phyloP scores from a whole-genome alignment of 352 stramenopile species.

The Globisporangium radiosum region DNA sequence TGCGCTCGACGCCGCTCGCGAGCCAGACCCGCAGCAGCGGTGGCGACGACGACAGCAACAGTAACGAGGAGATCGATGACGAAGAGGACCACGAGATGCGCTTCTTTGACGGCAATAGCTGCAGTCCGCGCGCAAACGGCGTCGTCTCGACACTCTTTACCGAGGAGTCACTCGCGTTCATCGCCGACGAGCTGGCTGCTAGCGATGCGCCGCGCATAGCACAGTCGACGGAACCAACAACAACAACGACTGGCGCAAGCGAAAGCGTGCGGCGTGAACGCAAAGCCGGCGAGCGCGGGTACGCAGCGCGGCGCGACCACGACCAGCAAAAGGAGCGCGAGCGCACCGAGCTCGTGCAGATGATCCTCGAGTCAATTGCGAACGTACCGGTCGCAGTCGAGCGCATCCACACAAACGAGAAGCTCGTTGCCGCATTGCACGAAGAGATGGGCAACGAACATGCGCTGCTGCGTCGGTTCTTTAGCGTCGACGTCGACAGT shows the following conservation, averaged over 20 bases:
- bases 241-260: not conserved
- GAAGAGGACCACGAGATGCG: conserved; percentile 19
- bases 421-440: conserved; percentile 44
- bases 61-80: conserved; percentile 9
- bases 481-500: conserved; percentile 6
- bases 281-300: not conserved
- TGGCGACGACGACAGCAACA: not conserved
- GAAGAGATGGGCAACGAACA: conserved; percentile 54
- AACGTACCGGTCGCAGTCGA: conserved; percentile 67
- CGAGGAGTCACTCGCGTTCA: conserved; percentile 3
- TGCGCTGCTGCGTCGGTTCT: conserved; percentile 40
- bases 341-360: conserved; percentile 55
- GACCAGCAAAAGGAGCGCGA: conserved; percentile 52
- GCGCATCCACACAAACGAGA: conserved; percentile 62
- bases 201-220: not conserved
- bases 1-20: conserved; percentile 3
- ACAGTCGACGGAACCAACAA: not conserved
- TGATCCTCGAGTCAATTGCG: conserved; percentile 72
- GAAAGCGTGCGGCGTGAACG: not conserved
- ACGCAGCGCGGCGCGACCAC: conserved; percentile 19
- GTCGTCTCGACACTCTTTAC: conserved; percentile 1
- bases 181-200: not conserved
- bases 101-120: conserved; percentile 3
- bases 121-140: conserved; percentile 4
- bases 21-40: not conserved